A percentile compares a stretch with the other conserved stretches of the same genome.
Evolutionary conservation across 2,329 filamentous ascomycete genomes (phyloP).

Genomic region (Cyanodermella asteris): DNA sequence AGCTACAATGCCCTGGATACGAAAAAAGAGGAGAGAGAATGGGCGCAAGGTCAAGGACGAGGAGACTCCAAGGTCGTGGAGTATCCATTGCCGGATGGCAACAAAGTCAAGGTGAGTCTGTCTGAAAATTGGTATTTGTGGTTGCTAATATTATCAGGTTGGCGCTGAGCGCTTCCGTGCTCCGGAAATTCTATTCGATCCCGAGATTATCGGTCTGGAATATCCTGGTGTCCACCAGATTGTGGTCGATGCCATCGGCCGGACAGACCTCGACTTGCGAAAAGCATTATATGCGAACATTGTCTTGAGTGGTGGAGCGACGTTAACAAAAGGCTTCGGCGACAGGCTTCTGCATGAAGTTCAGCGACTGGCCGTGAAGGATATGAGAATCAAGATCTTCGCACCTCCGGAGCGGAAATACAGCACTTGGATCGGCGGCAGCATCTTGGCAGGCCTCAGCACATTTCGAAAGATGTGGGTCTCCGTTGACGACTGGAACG

Average conservation of each 20-base stretch:
- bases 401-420: constrained; percentile 95
- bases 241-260: constrained; percentile 83
- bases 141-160: constrained; percentile 24
- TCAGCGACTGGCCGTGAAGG: constrained; percentile 82
- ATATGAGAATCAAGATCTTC: constrained; percentile 99
- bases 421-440: constrained; percentile 96
- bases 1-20: constrained; percentile 83
- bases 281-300: constrained; percentile 93
- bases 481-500: constrained; percentile 98
- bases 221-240: constrained; percentile 97
- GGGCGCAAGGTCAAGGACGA: constrained; percentile 50
- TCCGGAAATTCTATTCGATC: constrained; percentile 92
- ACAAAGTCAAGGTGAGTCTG: constrained; percentile 60
- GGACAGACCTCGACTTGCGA: constrained; percentile 85
- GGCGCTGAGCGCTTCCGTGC: constrained; percentile 88
- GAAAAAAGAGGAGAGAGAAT: constrained; percentile 89
- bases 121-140: neutral
- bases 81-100: constrained; percentile 77
- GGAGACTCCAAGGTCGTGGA: constrained; percentile 62
- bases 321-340: constrained; percentile 88
- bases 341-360: constrained; percentile 82
- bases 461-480: constrained; percentile 99
- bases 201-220: constrained; percentile 88
- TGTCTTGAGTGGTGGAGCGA: constrained; percentile 87
- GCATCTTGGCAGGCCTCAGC: constrained; percentile 86